Evolutionary conservation across 225 moss, liverwort and hornwort species (phyloP), one percentile per base, ranked within the genome.

Genomic region (Polytrichum formosum): DNA sequence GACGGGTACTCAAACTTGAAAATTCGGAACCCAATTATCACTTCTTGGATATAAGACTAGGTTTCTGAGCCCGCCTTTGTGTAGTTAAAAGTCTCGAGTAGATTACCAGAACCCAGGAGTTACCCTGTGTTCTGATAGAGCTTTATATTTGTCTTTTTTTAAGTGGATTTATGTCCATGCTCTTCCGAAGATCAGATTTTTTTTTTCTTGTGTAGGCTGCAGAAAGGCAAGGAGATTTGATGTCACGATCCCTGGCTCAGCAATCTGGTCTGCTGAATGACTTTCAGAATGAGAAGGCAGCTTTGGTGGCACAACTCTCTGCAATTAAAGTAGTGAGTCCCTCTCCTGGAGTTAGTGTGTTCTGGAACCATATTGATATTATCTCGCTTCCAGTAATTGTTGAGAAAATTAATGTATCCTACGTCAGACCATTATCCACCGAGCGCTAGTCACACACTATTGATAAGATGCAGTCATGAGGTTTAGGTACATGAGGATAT

Each of bases 221-320:
- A 46, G 89, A 93, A 79, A 85, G 91, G 70, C 89, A 93, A 80
- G 90, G 83, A 66, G 93, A 93, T 73, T 80, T 93, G 70, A 93
- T 93, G 93, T 69, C 87, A 18, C 79, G 93, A 75, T 93, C 90
- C 31, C 76, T 93, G 62, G 86, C 88, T 79, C 93, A 93, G 77
- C 93, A 93, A 72, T 91, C 89, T 56, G 84, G 77, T 72, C 83
- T 93, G 67, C 74, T 93, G 69, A 89, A 81, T 69, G 91, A 93
- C 73, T 83, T 85, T 69, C 89, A 89, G 61, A 87, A 78, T 71
- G 93, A 93, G 61, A 93, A 93, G 80, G 66, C 75, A 64, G 80
- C 78, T n/a, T 70, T 93, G 54, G 53, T 89, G 75, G 76, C 83
- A 30, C 91, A 91, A 62, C 74, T 93, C 53, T 81, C 80, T 73